Conservation (phyloP, 164 flowering plant genomes). For the Akebia trifoliata region DNA sequence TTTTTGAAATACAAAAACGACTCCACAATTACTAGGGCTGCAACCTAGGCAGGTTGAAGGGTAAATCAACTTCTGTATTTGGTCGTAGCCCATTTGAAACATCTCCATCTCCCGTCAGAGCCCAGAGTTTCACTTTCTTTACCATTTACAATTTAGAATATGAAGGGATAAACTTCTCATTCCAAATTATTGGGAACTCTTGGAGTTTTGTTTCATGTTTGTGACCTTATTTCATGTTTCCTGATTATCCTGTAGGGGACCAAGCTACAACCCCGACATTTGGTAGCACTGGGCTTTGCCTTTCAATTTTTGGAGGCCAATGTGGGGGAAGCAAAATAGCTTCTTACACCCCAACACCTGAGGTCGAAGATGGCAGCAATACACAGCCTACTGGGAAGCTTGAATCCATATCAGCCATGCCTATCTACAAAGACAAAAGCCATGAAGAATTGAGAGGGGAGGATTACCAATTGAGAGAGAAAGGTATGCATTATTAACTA, state of each 20-base stretch:
- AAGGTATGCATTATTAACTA: conserved; percentile 40
- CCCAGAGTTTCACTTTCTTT: conserved; percentile 50
- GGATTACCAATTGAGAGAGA: conserved; percentile 89
- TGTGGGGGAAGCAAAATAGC: conserved; percentile 78
- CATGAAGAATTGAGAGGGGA: conserved; percentile 99
- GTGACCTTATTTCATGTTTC: not conserved
- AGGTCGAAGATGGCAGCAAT: conserved; percentile 49
- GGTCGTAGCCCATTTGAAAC: conserved; percentile 67
- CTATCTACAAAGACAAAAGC: conserved; percentile 85
- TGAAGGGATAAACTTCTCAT: not conserved
- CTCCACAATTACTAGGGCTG: no score
- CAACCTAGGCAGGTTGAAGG: no score
- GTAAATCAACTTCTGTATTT: conserved; percentile 65
- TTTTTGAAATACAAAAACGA: no score
- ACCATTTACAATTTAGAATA: not conserved
- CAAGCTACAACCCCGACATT: conserved; percentile 63
- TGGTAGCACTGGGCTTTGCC: conserved; percentile 63
- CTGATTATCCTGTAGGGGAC: conserved; percentile 42
- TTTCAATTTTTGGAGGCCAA: conserved; percentile 60
- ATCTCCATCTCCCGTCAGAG: conserved; percentile 55
- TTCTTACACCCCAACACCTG: conserved; percentile 62
- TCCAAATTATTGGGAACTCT: not conserved
- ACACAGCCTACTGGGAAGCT: conserved; percentile 69
- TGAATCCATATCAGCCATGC: conserved; percentile 97
- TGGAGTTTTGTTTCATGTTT: not conserved